A percentile compares a stretch with the other conserved stretches of the same genome.
These are phyloP conservation scores for Jamesozyma gamospora DNA, from an alignment of 805 yeast species.

Conservation along the genomic window DNA sequence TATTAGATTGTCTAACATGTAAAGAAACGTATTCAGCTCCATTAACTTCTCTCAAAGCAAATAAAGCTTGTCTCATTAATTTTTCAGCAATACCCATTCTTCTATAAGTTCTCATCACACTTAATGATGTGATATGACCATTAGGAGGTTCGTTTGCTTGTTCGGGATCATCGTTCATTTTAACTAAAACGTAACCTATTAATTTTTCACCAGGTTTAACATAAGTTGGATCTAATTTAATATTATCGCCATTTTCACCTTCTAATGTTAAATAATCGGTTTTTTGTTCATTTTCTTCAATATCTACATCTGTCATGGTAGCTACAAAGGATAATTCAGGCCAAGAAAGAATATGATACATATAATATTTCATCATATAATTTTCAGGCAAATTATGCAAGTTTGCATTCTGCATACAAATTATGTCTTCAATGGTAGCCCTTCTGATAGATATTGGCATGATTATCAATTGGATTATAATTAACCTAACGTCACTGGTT, in stretches of 20 bases:
- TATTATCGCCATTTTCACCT: constrained; percentile 13
- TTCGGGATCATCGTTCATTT: constrained; percentile 91
- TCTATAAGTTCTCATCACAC: constrained; percentile 93
- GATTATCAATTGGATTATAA: background rate
- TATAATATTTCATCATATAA: constrained; percentile 82
- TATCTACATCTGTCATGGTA: constrained; percentile 46
- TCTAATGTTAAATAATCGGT: constrained; percentile 13
- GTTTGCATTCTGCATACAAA: constrained; percentile 94
- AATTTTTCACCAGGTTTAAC: constrained; percentile 60
- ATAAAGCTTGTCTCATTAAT: constrained; percentile 75
- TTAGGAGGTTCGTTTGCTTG: constrained; percentile 66
- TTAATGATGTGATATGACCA: constrained; percentile 89
- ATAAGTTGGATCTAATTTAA: constrained; percentile 55
- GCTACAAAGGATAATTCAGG: constrained; percentile 97
- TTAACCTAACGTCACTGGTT: too few relatives aligned
- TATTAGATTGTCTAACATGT: constrained; percentile 87
- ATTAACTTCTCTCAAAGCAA: constrained; percentile 72
- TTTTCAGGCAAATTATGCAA: constrained; percentile 89
- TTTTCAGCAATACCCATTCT: constrained; percentile 91
- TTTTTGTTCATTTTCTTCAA: constrained; percentile 21
- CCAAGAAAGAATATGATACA: constrained; percentile 93
- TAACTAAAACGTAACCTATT: constrained; percentile 93
- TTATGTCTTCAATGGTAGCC: constrained; percentile 78
- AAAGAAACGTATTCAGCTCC: constrained; percentile 75
- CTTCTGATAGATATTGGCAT: constrained; percentile 85